Evolutionary conservation across 805 yeast species (phyloP).

Genomic region (Saturnispora galanensis): DNA sequence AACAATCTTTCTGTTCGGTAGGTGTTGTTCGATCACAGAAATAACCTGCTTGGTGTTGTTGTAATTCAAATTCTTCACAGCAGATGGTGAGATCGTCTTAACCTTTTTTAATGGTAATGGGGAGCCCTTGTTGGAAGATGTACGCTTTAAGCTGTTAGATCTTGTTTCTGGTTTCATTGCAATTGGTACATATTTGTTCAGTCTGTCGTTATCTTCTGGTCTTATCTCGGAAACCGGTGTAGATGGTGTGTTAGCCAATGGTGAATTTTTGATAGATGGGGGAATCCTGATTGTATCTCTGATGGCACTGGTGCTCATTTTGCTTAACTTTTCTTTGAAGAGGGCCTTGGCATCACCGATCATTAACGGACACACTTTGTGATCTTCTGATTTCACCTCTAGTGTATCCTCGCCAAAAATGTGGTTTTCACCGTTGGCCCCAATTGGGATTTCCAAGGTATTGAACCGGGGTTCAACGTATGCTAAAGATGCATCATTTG

Average conservation of each 20-base stretch:
- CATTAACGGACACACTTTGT: conserved; percentile 37
- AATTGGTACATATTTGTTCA: conserved; percentile 14
- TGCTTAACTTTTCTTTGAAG: conserved; percentile 27
- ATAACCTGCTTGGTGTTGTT: conserved; percentile 32
- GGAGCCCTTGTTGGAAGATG: conserved; percentile 1
- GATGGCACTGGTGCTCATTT: conserved; percentile 25
- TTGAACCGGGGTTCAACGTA: background rate
- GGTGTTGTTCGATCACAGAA: conserved; percentile 31
- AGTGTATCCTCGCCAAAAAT: conserved; percentile 13
- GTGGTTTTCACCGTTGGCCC: background rate
- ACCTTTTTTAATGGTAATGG: conserved; percentile 15
- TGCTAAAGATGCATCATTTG: conserved; percentile 12
- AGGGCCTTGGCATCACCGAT: conserved; percentile 33
- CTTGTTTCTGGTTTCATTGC: conserved; percentile 15
- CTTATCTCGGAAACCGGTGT: conserved; percentile 15
- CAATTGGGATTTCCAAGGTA: conserved; percentile 2
- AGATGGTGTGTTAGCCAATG: conserved; percentile 4
- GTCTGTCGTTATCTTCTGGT: conserved; percentile 13
- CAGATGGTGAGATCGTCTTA: conserved; percentile 25
- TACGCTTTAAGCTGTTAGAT: conserved; percentile 10
- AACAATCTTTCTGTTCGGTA: conserved; percentile 47
- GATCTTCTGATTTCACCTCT: conserved; percentile 25
- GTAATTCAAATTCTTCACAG: conserved; percentile 28
- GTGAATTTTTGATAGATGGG: conserved; percentile 2
- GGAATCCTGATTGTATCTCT: conserved; percentile 16